These are phyloP conservation scores for Acer negundo DNA, from an alignment of 345 rosid genomes.

Conservation along the genomic window DNA sequence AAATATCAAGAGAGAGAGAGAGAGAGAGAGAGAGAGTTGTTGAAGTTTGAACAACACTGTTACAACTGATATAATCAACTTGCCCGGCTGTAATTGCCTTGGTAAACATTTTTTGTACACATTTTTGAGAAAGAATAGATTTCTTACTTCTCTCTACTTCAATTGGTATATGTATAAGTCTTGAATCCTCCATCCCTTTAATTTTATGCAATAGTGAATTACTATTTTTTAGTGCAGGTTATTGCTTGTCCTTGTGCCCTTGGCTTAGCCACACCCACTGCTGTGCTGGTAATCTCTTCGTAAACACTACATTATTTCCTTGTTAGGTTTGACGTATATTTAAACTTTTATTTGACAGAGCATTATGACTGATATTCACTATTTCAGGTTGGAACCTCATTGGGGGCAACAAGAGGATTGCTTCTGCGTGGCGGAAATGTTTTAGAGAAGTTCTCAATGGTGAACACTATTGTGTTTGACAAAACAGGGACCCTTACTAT, in stretches of 20 bases:
- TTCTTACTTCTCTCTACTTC: background rate
- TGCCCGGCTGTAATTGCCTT: no score
- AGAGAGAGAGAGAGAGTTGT: no score
- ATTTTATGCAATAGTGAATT: conserved; percentile 18
- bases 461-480: conserved; percentile 81
- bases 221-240: conserved; percentile 54
- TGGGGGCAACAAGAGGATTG: conserved; percentile 92
- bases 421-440: conserved; percentile 92
- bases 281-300: conserved; percentile 72
- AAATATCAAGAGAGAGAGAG: no score
- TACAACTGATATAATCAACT: no score
- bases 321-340: conserved; percentile 20
- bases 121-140: no score
- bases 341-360: conserved; percentile 8
- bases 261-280: conserved; percentile 98
- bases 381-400: conserved; percentile 83
- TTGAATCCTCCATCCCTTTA: background rate
- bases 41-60: no score
- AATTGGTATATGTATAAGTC: conserved; percentile 2
- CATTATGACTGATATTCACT: background rate
- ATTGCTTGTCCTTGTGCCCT: conserved; percentile 99
- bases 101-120: no score
- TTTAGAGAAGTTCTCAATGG: conserved; percentile 86
- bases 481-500: conserved; percentile 92
- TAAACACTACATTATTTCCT: conserved; percentile 13